Conservation (phyloP, 768 basidiomycete genomes). For the Mycena alexandri region DNA sequence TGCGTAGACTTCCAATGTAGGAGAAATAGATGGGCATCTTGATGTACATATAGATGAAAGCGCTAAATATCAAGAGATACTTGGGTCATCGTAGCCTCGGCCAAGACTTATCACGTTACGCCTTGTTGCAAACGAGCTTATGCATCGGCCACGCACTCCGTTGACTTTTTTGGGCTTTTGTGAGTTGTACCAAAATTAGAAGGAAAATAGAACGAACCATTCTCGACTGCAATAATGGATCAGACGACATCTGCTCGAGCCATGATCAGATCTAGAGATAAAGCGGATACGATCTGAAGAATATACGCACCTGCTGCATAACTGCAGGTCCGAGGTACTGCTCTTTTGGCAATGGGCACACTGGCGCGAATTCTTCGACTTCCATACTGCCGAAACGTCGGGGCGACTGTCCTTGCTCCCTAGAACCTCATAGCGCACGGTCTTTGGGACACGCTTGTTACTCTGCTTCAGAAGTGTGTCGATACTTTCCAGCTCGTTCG, state of each 20-base stretch:
- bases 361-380: conserved; percentile 37
- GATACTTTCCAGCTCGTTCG: conserved; percentile 46
- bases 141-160: conserved; percentile 36
- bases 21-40: too few species aligned
- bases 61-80: neutral
- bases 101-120: neutral
- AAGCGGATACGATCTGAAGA: neutral
- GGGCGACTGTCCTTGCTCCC: conserved; percentile 38
- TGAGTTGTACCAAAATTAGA: neutral
- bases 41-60: neutral
- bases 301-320: conserved; percentile 22
- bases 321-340: conserved; percentile 21
- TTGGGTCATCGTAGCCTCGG: neutral
- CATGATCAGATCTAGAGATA: conserved; percentile 1
- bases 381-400: conserved; percentile 34
- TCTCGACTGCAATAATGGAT: conserved; percentile 41
- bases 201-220: conserved; percentile 37
- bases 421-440: conserved; percentile 36
- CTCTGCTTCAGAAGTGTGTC: conserved; percentile 40
- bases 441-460: conserved; percentile 22
- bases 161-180: neutral
- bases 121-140: conserved; percentile 37
- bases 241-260: conserved; percentile 29
- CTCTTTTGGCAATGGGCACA: conserved; percentile 40
- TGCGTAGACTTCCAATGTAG: neutral